Evolutionary conservation across 331 rosid species (phyloP).

Genomic region (Quercus lobata): DNA sequence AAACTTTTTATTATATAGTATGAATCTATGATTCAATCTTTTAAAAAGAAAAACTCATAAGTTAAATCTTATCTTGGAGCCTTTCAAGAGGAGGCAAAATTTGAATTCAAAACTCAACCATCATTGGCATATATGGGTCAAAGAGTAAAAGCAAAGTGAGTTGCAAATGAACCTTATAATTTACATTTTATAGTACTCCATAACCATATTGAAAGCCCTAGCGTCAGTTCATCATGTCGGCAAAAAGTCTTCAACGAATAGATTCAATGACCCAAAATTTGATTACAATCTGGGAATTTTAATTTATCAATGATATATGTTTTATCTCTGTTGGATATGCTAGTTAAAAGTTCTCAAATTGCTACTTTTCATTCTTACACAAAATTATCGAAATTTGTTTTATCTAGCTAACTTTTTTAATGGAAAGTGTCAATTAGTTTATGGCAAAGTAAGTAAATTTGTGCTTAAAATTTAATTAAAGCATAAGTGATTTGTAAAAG

Average conservation of each 20-base stretch:
- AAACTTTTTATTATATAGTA: background rate
- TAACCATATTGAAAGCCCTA: too few species aligned
- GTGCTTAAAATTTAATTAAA: background rate
- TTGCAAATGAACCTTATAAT: background rate
- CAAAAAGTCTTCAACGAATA: too few species aligned
- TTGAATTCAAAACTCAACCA: conserved; percentile 23
- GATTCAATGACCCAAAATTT: too few species aligned
- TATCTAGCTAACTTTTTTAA: too few species aligned
- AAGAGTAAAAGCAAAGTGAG: conserved; percentile 8
- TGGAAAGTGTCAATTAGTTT: too few species aligned
- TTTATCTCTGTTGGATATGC: background rate
- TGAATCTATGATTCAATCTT: background rate
- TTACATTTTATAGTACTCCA: background rate
- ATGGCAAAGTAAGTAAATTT: too few species aligned
- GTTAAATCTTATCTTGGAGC: background rate
- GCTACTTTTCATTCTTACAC: background rate
- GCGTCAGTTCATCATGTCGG: too few species aligned
- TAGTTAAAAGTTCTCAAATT: background rate
- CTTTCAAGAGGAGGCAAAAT: background rate
- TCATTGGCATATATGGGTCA: conserved; percentile 13
- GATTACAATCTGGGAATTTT: too few species aligned
- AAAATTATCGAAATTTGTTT: too few species aligned
- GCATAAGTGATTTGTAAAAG: background rate
- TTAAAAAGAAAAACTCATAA: background rate
- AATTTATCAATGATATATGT: too few species aligned